Evolutionary conservation across 1,284 basidiomycete genomes (phyloP).

Genomic region (Neonothopanus nambi): DNA sequence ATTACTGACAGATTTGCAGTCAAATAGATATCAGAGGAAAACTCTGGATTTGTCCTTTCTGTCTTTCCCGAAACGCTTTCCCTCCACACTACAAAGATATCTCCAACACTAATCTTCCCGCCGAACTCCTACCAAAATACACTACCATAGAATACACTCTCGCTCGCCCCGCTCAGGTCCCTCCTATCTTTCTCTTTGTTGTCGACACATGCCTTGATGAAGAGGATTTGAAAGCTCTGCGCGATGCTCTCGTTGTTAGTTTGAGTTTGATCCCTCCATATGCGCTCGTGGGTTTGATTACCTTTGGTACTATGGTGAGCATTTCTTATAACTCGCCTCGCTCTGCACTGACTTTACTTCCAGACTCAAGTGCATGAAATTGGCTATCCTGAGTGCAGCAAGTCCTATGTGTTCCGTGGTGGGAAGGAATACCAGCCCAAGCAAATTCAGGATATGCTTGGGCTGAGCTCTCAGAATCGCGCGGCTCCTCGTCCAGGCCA

Average conservation of each 20-base stretch:
- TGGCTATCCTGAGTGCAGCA: constrained; percentile 94
- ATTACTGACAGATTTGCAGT: constrained; percentile 43
- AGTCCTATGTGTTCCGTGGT: constrained; percentile 98
- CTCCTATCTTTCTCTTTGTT: constrained; percentile 96
- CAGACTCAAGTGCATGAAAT: constrained; percentile 97
- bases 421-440: constrained; percentile 98
- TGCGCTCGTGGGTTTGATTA: constrained; percentile 94
- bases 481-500: constrained; percentile 85
- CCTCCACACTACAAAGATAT: constrained; percentile 99
- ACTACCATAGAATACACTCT: constrained; percentile 99
- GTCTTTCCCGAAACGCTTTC: constrained; percentile 94
- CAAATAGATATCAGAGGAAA: constrained; percentile 99
- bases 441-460: constrained; percentile 98
- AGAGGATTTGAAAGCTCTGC: constrained; percentile 93
- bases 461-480: constrained; percentile 75
- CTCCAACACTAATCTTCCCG: constrained; percentile 93
- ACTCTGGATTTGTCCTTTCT: constrained; percentile 99
- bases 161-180: constrained; percentile 86
- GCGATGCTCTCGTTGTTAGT: constrained; percentile 91
- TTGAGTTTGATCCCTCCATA: constrained; percentile 91
- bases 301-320: constrained; percentile 93
- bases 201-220: constrained; percentile 98
- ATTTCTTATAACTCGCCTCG: constrained; percentile 1
- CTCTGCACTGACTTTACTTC: constrained; percentile 1
- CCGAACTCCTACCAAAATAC: constrained; percentile 96